Conservation (phyloP, 2,329 filamentous ascomycete species). For the Orbilia blumenaviensis region DNA sequence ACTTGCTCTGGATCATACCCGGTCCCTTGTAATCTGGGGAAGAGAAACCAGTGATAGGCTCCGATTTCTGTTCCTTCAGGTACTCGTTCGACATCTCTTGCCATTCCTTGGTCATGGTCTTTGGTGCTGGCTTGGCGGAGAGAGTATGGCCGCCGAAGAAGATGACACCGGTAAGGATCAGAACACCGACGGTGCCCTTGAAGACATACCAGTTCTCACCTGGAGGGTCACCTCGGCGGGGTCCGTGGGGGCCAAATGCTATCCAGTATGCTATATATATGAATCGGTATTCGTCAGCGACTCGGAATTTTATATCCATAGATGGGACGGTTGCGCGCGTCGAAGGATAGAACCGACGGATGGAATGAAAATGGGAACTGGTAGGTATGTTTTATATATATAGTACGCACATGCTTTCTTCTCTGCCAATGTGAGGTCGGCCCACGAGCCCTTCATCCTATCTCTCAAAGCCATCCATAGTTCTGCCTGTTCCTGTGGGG, state of each 20-base stretch:
- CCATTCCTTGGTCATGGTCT: slow-evolving; percentile 96
- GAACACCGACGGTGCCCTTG: slow-evolving; percentile 74
- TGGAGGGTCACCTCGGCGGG: slow-evolving; percentile 81
- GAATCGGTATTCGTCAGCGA: background rate
- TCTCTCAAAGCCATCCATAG: slow-evolving; percentile 98
- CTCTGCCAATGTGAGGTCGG: slow-evolving; percentile 92
- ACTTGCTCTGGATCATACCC: slow-evolving; percentile 74
- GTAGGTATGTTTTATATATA: background rate
- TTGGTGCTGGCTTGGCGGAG: slow-evolving; percentile 76
- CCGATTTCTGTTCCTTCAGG: slow-evolving; percentile 83
- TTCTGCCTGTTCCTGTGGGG: slow-evolving; percentile 98
- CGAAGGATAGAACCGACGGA: background rate
- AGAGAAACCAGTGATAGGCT: slow-evolving; percentile 85
- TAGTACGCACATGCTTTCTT: slow-evolving; percentile 95
- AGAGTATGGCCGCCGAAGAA: slow-evolving; percentile 74
- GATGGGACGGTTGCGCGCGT: background rate
- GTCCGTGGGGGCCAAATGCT: slow-evolving; percentile 95
- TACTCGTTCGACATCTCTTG: slow-evolving; percentile 95
- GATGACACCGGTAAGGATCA: slow-evolving; percentile 73
- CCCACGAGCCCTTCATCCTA: slow-evolving; percentile 98
- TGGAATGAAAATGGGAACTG: background rate
- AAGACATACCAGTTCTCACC: slow-evolving; percentile 84
- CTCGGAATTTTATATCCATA: background rate
- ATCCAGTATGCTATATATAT: slow-evolving; percentile 90
- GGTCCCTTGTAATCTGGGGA: slow-evolving; percentile 80